Base-by-base conservation (phyloP, 768 basidiomycete genomes). In the Russula vinacea region DNA sequence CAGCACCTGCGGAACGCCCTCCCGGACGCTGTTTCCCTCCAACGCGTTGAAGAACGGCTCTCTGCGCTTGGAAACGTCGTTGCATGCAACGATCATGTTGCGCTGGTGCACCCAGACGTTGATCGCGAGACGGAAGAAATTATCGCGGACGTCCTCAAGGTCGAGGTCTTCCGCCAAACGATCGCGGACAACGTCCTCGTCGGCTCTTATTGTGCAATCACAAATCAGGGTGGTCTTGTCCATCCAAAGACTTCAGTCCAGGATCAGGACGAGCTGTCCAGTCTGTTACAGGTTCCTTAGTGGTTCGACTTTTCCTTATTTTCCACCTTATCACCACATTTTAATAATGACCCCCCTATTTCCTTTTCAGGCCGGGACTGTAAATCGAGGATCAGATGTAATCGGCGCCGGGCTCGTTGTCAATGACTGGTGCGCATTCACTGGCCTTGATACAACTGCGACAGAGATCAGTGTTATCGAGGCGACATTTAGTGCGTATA, bases 41-140 rank as follows among this genome's bases (percentile, higher is more conserved):
- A 98, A 75, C 86, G 97, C 22, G 89, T 99, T 60, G 97, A 99
- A 74, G 97, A 98, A 78, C 89, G 97, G 33, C 81, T 99, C 66
- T 96, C 93, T 22, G 97, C 97, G 0, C 87, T 99, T 32, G 97
- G 97, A 26, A 99, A 99, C 74, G 96, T 99, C 66, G 95, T 99
- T 74, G 94, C 93, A 14, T 95, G 92, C 78, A 99, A 98, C 76
- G 97, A 99, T 78, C 91, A 98, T 72, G 96, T 99, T 69, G 97
- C 97, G 9, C 88, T 99, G 70, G 97, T 98, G 29, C 97, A 99
- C 75, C 97, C 97, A 9, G 97, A 99, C 69, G 79, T 98, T 65
- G 97, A 98, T 78, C 86, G 97, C 66, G 97, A 98, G 77, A 99
- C 97, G 26, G 97, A 99, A 74, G 97, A 99, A 77, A 98, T 99